Conservation (phyloP, 2,329 filamentous ascomycete genomes). For the Sarocladium brachiariae region DNA sequence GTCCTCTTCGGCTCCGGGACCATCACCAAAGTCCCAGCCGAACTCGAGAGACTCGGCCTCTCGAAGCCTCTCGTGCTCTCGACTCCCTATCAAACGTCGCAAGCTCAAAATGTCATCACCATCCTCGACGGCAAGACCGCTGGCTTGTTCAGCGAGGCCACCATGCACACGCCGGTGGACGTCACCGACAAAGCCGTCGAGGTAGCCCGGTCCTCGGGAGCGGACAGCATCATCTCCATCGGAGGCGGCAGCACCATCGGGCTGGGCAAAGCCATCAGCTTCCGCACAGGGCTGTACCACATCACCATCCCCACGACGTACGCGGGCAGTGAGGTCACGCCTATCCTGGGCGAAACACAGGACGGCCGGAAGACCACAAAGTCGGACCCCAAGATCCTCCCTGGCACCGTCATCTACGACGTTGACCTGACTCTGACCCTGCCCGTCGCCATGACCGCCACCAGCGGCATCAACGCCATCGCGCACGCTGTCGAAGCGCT, state of each 20-base stretch:
- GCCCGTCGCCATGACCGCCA: slow-evolving; percentile 43
- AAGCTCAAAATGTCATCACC: slow-evolving; percentile 13
- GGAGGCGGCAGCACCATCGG: slow-evolving; percentile 57
- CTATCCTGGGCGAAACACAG: slow-evolving; percentile 55
- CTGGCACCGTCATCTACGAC: slow-evolving; percentile 57
- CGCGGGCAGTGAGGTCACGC: slow-evolving; percentile 57
- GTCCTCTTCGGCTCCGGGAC: slow-evolving; percentile 52
- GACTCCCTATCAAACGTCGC: slow-evolving; percentile 30
- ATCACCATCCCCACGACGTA: slow-evolving; percentile 56
- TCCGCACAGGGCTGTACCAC: slow-evolving; percentile 45
- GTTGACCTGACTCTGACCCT: slow-evolving; percentile 55
- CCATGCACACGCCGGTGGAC: slow-evolving; percentile 55
- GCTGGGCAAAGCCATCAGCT: slow-evolving; percentile 49
- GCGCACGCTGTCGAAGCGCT: slow-evolving; percentile 53
- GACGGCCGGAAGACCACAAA: slow-evolving; percentile 52
- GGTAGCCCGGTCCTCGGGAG: slow-evolving; percentile 34
- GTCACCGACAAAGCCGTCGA: slow-evolving; percentile 49
- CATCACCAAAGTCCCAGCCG: slow-evolving; percentile 37
- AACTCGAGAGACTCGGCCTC: slow-evolving; percentile 37
- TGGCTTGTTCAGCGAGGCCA: slow-evolving; percentile 41
- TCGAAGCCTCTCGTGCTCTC: slow-evolving; percentile 48
- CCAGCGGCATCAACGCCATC: slow-evolving; percentile 59
- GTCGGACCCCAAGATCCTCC: slow-evolving; percentile 51
- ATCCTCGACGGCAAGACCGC: slow-evolving; percentile 13
- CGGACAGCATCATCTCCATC: slow-evolving; percentile 51